A percentile compares a stretch with the other conserved stretches of the same genome.
Evolutionary conservation across 768 basidiomycete species (phyloP).

Genomic region (Tremella mesenterica): DNA sequence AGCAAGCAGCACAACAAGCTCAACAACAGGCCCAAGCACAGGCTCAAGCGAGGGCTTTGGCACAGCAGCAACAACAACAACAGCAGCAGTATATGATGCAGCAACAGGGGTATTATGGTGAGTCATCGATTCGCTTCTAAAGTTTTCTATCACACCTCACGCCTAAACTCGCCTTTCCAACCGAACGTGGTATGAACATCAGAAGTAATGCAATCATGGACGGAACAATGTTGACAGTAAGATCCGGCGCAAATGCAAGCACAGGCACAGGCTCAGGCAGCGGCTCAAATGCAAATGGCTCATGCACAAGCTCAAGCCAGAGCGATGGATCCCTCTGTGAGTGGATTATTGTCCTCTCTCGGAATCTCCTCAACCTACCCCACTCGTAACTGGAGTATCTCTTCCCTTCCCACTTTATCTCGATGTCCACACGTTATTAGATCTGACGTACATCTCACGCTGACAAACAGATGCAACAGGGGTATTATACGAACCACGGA

Average conservation of each 20-base stretch:
- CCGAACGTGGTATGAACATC: neutral
- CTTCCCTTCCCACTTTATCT: no score
- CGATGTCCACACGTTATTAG: no score
- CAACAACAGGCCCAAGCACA: slow-evolving; percentile 19
- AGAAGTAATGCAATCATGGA: neutral
- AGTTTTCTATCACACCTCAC: neutral
- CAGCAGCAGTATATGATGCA: slow-evolving; percentile 35
- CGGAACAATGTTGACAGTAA: neutral
- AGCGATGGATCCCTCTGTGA: slow-evolving; percentile 7
- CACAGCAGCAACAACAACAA: slow-evolving; percentile 17
- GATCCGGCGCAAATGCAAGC: slow-evolving; percentile 34
- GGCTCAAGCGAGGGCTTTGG: slow-evolving; percentile 27
- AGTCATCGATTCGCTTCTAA: neutral
- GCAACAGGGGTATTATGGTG: slow-evolving; percentile 34
- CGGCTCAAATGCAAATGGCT: slow-evolving; percentile 28
- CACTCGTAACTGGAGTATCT: no score
- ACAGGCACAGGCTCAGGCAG: slow-evolving; percentile 33
- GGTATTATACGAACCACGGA: slow-evolving; percentile 35
- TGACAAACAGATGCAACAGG: slow-evolving; percentile 10
- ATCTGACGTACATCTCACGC: neutral
- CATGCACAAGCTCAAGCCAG: slow-evolving; percentile 36
- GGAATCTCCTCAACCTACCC: no score
- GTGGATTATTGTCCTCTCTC: neutral
- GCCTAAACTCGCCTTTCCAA: neutral
- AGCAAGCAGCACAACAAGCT: slow-evolving; percentile 19